Conservation (phyloP, 2,329 filamentous ascomycete species). For the Emergomyces africanus region DNA sequence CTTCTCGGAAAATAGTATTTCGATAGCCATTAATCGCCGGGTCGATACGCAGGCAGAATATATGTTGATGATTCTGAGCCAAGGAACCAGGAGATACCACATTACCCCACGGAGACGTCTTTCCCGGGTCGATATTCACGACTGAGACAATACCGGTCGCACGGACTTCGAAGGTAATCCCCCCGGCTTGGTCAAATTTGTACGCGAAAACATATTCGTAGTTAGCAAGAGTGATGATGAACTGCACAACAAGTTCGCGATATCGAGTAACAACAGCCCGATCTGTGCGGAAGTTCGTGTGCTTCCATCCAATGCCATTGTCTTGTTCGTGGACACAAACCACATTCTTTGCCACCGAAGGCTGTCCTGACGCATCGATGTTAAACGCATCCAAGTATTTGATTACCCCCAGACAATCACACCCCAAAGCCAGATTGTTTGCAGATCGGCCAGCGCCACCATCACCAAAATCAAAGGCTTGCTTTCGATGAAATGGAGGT, state of each 20-base stretch:
- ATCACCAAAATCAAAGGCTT: constrained; percentile 58
- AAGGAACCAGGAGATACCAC: constrained; percentile 52
- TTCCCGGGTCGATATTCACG: constrained; percentile 46
- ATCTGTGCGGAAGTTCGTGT: constrained; percentile 54
- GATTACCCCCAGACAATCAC: constrained; percentile 55
- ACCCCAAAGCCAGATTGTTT: constrained; percentile 54
- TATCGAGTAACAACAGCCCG: constrained; percentile 49
- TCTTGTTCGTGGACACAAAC: constrained; percentile 60
- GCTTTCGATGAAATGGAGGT: constrained; percentile 51
- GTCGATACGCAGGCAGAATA: constrained; percentile 54
- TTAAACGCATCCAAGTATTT: constrained; percentile 47
- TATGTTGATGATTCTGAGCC: constrained; percentile 58
- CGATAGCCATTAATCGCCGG: constrained; percentile 46
- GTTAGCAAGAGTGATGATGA: constrained; percentile 56
- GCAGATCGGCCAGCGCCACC: constrained; percentile 49
- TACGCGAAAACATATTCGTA: constrained; percentile 59
- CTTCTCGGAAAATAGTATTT: constrained; percentile 44
- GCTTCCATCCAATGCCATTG: constrained; percentile 57
- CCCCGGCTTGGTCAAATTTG: constrained; percentile 51
- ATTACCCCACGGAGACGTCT: constrained; percentile 45
- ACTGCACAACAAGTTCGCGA: constrained; percentile 53
- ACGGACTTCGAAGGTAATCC: constrained; percentile 47
- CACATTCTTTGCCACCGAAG: constrained; percentile 44
- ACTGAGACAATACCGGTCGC: constrained; percentile 56
- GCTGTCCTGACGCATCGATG: constrained; percentile 39